Evolutionary conservation across 2,329 filamentous ascomycete species (phyloP).

Genomic region (Knufia petricola): DNA sequence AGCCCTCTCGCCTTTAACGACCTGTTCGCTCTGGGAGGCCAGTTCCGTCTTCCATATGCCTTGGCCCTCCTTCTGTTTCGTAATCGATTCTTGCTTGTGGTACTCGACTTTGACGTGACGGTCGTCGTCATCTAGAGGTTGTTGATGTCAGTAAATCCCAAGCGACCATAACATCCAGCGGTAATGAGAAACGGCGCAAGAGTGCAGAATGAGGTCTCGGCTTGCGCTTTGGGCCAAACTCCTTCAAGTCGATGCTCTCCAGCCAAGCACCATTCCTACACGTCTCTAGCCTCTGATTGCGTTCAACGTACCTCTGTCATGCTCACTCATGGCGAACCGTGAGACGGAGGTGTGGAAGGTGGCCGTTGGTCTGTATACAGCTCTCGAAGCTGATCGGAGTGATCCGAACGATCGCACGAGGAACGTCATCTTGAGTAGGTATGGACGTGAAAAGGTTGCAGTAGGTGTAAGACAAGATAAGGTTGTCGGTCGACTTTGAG

Average conservation of each 20-base stretch:
- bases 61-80: slow-evolving; percentile 18
- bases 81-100: slow-evolving; percentile 19
- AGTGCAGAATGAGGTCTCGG: neutral
- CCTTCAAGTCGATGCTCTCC: neutral
- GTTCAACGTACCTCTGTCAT: slow-evolving; percentile 6
- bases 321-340: slow-evolving; percentile 3
- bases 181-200: neutral
- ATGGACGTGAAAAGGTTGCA: neutral
- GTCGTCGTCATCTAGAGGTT: slow-evolving; percentile 14
- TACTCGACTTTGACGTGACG: slow-evolving; percentile 19
- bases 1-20: slow-evolving; percentile 13
- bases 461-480: neutral
- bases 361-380: slow-evolving; percentile 5
- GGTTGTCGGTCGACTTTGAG: neutral
- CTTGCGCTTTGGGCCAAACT: neutral
- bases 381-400: slow-evolving; percentile 5
- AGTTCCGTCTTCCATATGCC: slow-evolving; percentile 24
- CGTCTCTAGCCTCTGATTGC: neutral
- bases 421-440: slow-evolving; percentile 1
- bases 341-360: slow-evolving; percentile 8
- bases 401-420: slow-evolving; percentile 1
- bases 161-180: too few relatives aligned
- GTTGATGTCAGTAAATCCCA: slow-evolving; percentile 8
- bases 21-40: slow-evolving; percentile 18
- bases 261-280: neutral